Base-by-base conservation (phyloP, 176 grass and related monocot species). In the Luzula sylvatica region DNA sequence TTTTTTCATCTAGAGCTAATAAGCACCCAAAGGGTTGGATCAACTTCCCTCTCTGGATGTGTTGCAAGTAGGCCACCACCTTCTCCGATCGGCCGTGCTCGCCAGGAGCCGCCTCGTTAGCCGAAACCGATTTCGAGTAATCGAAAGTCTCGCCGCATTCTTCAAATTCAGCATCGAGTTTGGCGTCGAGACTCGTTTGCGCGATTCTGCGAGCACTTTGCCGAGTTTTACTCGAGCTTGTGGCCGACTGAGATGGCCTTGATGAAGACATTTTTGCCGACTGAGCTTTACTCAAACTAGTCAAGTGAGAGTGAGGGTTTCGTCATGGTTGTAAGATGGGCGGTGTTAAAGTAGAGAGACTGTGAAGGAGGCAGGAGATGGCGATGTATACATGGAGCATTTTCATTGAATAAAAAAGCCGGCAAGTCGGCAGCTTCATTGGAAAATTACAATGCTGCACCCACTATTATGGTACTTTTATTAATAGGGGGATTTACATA, bases 1-100 rank as follows among this genome's bases (percentile, higher is more conserved):
- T 53, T 53, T 96, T 96, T 53, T 82, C 84, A 46, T 96, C 90
- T 15, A 96, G 77, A 19, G 71, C 84, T 47, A 96, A 43, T 50
- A 89, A 25, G 84, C 90, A 96, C 30, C 90, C 84, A 51, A 86
- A 96, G 29, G 73, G 50, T 53, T 96, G 90, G 70, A 96, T 86
- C 20, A 79, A 24, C 57, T 78, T 87, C 30, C 64, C 84, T 55
- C 63, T 85, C 59, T 96, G 90, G 54, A 96, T 96, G 50, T 81
- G 79, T 53, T 89, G 84, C 41, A 96, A 65, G 64, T 96, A 96
- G 4, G 84, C 80, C 55, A 87, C 82, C 27, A 89, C 84, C 65
- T 82, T 84, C 65, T 80, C 88, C 0, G 81, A 71, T 15, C 65
- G 52, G 20, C 41, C 52, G 27, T 75, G 56, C 45, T 77, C 67